Percentiles rank a stretch among this genome's conserved stretches.
phyloP scores from a whole-genome alignment of 495 filamentous ascomycete species.

The Podospora sp. region DNA sequence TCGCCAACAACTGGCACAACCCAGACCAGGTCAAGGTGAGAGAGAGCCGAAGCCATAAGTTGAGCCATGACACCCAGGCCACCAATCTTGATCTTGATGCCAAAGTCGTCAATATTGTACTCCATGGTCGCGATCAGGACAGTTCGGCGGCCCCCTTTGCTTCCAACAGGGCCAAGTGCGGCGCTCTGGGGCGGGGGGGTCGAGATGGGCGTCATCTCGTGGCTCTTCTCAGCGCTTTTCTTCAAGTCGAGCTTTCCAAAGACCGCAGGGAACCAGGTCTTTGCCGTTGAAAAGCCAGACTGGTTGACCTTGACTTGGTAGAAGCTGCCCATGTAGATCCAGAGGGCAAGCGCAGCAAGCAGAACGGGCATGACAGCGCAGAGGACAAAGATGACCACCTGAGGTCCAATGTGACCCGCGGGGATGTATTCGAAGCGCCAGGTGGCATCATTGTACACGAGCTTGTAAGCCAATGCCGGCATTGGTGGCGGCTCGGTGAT shows the following conservation, averaged over 20 bases:
- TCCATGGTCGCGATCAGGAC: conserved; percentile 73
- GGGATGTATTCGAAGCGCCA: conserved; percentile 57
- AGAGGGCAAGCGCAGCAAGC: conserved; percentile 54
- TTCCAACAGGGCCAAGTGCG: conserved; percentile 21
- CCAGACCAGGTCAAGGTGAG: conserved; percentile 70
- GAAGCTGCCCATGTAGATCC: conserved; percentile 65
- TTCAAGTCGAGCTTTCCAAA: conserved; percentile 49
- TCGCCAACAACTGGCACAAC: conserved; percentile 71
- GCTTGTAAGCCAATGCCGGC: conserved; percentile 60
- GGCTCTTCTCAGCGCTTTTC: conserved; percentile 37
- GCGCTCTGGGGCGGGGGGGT: conserved; percentile 28
- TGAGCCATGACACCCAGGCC: conserved; percentile 70
- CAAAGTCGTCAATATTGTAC: conserved; percentile 72
- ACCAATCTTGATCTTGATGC: conserved; percentile 69
- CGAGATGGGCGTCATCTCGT: conserved; percentile 43
- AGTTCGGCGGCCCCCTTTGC: conserved; percentile 45
- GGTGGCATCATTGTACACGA: conserved; percentile 59
- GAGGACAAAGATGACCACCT: conserved; percentile 61
- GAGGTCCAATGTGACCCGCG: conserved; percentile 55
- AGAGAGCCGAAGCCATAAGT: conserved; percentile 68
- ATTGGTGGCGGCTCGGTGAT: conserved; percentile 59
- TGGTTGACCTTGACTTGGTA: conserved; percentile 75
- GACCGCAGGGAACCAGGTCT: conserved; percentile 32
- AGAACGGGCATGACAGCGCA: conserved; percentile 59
- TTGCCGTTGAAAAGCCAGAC: conserved; percentile 55